Base-by-base conservation (phyloP, 1,139 yeast species). In the Kodamaea ohmeri region DNA sequence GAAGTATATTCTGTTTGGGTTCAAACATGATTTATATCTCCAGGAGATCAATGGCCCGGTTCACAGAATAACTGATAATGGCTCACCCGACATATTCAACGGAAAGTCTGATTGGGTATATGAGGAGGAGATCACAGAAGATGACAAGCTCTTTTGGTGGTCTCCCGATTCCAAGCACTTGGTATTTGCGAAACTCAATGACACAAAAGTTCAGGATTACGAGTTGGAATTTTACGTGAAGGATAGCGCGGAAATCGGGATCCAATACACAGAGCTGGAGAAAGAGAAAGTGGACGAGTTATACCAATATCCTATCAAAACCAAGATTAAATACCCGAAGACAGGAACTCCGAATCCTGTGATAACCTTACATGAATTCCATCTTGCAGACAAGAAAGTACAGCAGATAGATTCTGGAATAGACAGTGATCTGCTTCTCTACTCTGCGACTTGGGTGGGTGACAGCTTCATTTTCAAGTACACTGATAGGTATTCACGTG, bases 61-160 rank as follows among this genome's bases (percentile, higher is more conserved):
- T 4, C 50, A 44, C 0, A 73, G 67, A 50, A 61, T 92, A 9
- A 88, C 97, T 0, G 42, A 52, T 2, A 89, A 80, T 51, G 97
- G 97, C 0, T 74, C 83, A 4, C 58, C 58, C 0, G 62, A 73
- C 32, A 67, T 87, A n/a, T 77, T 80, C 50, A 88, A 92, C 54
- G 99, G 96, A 0, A 83, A 79, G 45, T 84, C 97, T 0, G 98
- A 92, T 53, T 92, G 98, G 98, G 87, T 92, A 0, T 92, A 92
- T 55, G 98, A 92, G 57, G 98, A 94, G 52, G 98, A 94, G 53
- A 89, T 92, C 1, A 58, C 83, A 4, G 71, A 75, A 0, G 65
- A 70, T 4, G 87, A 83, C 47, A 65, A 65, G 31, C 78, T 94
- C 3, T 59, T 88, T 16, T 92, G 96, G 95, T 92, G 97, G 96